These are phyloP conservation scores for Neurospora cerealis DNA, from an alignment of 495 filamentous ascomycete genomes.

Conservation along the genomic window DNA sequence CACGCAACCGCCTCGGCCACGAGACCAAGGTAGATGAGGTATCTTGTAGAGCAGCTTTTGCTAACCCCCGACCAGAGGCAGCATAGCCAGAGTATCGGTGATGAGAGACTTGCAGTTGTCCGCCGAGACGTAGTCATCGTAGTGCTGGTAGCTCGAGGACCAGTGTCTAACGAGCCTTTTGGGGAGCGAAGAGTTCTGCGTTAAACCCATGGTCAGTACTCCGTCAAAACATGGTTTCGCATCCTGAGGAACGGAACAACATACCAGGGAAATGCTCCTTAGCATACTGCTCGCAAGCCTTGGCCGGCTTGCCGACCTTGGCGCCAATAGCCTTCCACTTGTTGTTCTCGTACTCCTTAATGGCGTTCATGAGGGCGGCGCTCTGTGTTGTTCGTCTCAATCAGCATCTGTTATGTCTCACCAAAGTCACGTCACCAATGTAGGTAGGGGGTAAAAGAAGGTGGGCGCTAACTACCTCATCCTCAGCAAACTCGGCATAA, in stretches of 20 bases:
- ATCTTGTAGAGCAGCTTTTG: not conserved
- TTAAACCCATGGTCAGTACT: not conserved
- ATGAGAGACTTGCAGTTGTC: not conserved
- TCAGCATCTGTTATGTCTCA: conserved; percentile 19
- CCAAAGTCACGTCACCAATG: not conserved
- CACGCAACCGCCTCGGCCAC: not conserved
- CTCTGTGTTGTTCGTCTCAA: conserved; percentile 43
- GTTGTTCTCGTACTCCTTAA: conserved; percentile 96
- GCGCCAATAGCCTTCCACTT: conserved; percentile 96
- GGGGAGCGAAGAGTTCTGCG: not conserved
- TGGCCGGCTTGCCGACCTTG: conserved; percentile 96
- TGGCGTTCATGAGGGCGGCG: conserved; percentile 76
- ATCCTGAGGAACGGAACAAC: not conserved
- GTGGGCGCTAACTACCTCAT: conserved; percentile 59
- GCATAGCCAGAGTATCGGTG: not conserved
- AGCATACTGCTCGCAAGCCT: conserved; percentile 98
- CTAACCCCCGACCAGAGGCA: not conserved
- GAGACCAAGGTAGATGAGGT: not conserved
- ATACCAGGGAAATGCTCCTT: conserved; percentile 78
- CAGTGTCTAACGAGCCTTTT: not conserved
- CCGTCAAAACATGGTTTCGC: not conserved
- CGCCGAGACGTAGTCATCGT: not conserved
- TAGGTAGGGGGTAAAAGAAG: conserved; percentile 4
- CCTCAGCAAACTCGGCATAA: conserved; percentile 96
- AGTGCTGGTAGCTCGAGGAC: not conserved